These are phyloP conservation scores for Stachybotrys echinatus DNA, from an alignment of 2,329 filamentous ascomycete genomes.

Conservation along the genomic window DNA sequence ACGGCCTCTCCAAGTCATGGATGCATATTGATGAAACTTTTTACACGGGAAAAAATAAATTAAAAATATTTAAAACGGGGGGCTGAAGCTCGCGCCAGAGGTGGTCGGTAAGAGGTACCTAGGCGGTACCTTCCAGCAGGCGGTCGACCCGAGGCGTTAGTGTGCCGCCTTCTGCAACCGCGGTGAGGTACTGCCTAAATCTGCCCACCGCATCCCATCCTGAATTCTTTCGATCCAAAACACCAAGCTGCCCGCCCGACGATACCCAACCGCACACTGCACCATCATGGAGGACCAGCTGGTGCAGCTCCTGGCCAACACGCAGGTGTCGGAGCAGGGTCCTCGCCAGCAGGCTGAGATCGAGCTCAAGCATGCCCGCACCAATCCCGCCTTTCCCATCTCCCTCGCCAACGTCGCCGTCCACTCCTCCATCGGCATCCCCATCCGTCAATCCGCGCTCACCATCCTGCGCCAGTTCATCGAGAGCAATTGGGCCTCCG, in stretches of 20 bases:
- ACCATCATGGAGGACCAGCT: slow-evolving; percentile 83
- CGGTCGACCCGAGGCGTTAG: too few species aligned
- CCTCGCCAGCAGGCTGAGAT: slow-evolving; percentile 83
- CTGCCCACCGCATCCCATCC: too few species aligned
- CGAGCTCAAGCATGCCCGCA: slow-evolving; percentile 67
- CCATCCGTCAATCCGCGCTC: slow-evolving; percentile 79
- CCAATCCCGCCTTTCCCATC: slow-evolving; percentile 67
- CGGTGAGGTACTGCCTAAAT: too few species aligned
- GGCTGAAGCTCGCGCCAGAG: too few species aligned
- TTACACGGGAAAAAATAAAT: too few species aligned
- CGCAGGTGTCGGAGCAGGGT: slow-evolving; percentile 69
- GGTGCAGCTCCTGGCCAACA: slow-evolving; percentile 80
- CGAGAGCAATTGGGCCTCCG: slow-evolving; percentile 74
- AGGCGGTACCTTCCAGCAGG: too few species aligned
- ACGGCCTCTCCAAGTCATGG: too few species aligned
- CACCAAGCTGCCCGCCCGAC: not conserved
- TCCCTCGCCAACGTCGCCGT: slow-evolving; percentile 77
- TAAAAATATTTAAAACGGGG: too few species aligned
- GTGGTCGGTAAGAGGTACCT: too few species aligned
- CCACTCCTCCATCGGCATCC: slow-evolving; percentile 65
- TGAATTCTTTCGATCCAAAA: too few species aligned
- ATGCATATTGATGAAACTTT: too few species aligned
- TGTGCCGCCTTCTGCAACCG: too few species aligned
- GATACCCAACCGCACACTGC: not conserved
- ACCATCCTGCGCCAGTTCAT: slow-evolving; percentile 79